phyloP scores from a whole-genome alignment of 805 yeast genomes.

The Candida khao-thaluensis region DNA sequence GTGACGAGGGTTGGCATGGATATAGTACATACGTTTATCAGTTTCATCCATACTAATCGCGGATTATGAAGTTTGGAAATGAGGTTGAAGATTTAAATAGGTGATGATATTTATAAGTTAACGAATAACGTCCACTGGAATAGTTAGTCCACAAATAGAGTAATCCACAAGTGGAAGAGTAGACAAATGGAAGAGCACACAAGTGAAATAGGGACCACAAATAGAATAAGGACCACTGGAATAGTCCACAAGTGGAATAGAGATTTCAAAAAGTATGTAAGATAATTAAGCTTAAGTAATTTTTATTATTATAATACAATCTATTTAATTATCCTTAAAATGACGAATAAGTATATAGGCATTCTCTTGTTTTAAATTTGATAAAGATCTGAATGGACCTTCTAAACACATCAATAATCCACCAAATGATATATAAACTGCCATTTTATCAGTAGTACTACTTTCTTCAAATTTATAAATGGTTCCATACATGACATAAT shows the following conservation, averaged over 20 bases:
- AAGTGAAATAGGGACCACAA: too few relatives aligned
- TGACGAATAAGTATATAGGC: constrained; percentile 87
- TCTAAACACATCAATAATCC: constrained; percentile 91
- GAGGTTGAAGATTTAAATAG: too few relatives aligned
- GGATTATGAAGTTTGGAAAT: neutral
- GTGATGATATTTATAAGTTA: too few relatives aligned
- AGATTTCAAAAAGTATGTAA: too few relatives aligned
- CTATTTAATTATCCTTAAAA: constrained; percentile 36
- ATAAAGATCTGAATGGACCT: constrained; percentile 89
- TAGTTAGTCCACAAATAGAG: too few relatives aligned
- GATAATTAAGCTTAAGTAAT: constrained; percentile 1
- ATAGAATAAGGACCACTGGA: too few relatives aligned
- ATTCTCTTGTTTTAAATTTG: constrained; percentile 89
- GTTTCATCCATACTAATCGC: constrained; percentile 11
- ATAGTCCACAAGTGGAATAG: too few relatives aligned
- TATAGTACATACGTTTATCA: constrained; percentile 10
- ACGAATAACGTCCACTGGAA: too few relatives aligned
- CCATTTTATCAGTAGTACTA: constrained; percentile 59
- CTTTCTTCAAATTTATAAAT: constrained; percentile 95
- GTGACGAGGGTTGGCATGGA: neutral
- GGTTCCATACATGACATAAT: constrained; percentile 97
- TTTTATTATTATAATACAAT: constrained; percentile 2
- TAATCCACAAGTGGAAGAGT: too few relatives aligned
- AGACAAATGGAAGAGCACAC: too few relatives aligned
- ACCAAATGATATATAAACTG: constrained; percentile 93